A percentile compares a stretch with the other conserved stretches of the same genome.
phyloP scores from a whole-genome alignment of 2,329 filamentous ascomycete genomes.

The Purpureocillium takamizusanense region DNA sequence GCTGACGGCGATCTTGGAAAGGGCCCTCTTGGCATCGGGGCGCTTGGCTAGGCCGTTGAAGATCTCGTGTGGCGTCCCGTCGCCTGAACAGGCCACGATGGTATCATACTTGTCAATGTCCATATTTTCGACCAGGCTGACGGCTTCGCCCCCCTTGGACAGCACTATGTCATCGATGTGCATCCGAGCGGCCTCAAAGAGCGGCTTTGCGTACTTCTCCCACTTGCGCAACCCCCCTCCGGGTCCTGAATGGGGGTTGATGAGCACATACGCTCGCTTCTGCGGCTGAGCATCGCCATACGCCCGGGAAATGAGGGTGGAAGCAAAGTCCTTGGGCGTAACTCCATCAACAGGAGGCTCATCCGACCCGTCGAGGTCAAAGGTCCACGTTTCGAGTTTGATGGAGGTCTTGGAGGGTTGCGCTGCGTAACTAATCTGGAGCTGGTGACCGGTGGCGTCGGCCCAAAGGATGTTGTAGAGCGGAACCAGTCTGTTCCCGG shows the following conservation, averaged over 20 bases:
- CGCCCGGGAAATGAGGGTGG: conserved; percentile 55
- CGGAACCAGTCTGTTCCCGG: conserved; percentile 41
- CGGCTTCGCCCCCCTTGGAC: conserved; percentile 63
- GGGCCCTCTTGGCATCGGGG: conserved; percentile 62
- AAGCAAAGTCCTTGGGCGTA: conserved; percentile 52
- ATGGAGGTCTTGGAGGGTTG: conserved; percentile 50
- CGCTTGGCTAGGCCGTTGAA: conserved; percentile 86
- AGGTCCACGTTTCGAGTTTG: conserved; percentile 47
- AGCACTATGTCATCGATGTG: conserved; percentile 66
- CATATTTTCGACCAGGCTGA: conserved; percentile 64
- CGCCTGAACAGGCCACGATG: conserved; percentile 81
- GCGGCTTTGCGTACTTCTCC: conserved; percentile 64
- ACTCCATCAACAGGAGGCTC: conserved; percentile 16
- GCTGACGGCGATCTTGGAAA: conserved; percentile 70
- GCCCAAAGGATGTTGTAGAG: conserved; percentile 83
- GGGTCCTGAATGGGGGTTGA: conserved; percentile 87
- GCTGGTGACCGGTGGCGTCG: conserved; percentile 47
- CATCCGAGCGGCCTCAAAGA: conserved; percentile 76
- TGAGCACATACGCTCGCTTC: conserved; percentile 76
- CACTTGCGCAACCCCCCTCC: conserved; percentile 68
- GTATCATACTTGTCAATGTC: conserved; percentile 78
- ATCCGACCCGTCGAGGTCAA: conserved; percentile 31
- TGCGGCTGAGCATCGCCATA: conserved; percentile 60
- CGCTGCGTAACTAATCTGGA: conserved; percentile 67
- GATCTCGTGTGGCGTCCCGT: conserved; percentile 85